Conservation (phyloP, 1,284 basidiomycete species). For the Cutaneotrichosporon daszewskae region DNA sequence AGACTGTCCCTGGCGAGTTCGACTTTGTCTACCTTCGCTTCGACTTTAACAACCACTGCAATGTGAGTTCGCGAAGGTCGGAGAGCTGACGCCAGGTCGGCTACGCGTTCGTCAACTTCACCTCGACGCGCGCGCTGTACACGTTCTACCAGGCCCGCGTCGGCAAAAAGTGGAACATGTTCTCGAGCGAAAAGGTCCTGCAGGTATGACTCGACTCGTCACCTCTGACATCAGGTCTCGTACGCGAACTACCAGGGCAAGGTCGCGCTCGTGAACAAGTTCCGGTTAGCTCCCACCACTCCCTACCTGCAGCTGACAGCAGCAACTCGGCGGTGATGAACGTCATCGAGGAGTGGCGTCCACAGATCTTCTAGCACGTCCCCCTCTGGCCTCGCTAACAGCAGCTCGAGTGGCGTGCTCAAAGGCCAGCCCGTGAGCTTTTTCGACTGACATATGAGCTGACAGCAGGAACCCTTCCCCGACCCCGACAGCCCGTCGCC, state of each 20-base stretch:
- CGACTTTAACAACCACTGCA: conserved; percentile 47
- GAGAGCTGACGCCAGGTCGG: conserved; percentile 30
- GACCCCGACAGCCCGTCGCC: conserved; percentile 9
- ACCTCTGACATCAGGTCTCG: conserved; percentile 29
- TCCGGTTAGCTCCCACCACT: conserved; percentile 26
- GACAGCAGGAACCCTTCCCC: conserved; percentile 13
- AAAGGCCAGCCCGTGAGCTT: conserved; percentile 28
- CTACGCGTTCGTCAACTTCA: conserved; percentile 47
- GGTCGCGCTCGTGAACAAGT: conserved; percentile 43
- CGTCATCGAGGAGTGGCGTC: conserved; percentile 42
- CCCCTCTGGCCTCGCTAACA: not conserved
- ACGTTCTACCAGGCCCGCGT: conserved; percentile 36
- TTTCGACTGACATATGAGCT: too few relatives aligned
- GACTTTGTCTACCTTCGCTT: conserved; percentile 48
- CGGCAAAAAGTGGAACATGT: conserved; percentile 46
- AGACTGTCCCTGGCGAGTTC: conserved; percentile 43
- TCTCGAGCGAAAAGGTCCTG: conserved; percentile 46
- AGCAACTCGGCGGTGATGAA: conserved; percentile 46
- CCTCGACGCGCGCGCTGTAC: conserved; percentile 22
- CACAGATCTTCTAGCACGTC: conserved; percentile 43
- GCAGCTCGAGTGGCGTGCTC: conserved; percentile 31
- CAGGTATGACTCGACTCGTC: conserved; percentile 28
- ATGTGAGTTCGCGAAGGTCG: conserved; percentile 27
- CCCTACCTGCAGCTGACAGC: not conserved
- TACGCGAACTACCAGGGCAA: conserved; percentile 48